These are phyloP conservation scores for Oryza officinalis DNA, from an alignment of 176 grass and related monocot genomes.

Conservation along the genomic window DNA sequence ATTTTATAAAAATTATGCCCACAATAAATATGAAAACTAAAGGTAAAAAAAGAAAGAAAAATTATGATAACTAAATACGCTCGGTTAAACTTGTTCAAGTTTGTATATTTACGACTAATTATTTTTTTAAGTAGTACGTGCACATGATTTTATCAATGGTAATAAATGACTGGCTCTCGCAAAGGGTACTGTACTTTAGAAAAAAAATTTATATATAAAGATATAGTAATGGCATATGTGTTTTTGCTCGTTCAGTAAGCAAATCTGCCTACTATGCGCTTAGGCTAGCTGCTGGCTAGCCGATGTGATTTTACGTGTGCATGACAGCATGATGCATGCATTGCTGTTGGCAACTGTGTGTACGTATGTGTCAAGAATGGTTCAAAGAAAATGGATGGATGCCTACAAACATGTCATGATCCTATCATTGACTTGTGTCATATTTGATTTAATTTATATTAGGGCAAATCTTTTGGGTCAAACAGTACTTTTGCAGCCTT, in stretches of 20 bases:
- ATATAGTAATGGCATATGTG: too few relatives aligned
- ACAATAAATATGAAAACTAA: not conserved
- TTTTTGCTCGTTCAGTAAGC: too few relatives aligned
- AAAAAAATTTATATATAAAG: too few relatives aligned
- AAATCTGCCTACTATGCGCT: too few relatives aligned
- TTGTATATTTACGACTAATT: too few relatives aligned
- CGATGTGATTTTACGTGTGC: not conserved
- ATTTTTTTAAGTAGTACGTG: too few relatives aligned
- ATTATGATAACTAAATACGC: too few relatives aligned
- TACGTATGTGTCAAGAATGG: not conserved
- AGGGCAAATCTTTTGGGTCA: not conserved
- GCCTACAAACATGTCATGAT: not conserved
- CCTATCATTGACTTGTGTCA: conserved; percentile 1
- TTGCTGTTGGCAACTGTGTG: not conserved
- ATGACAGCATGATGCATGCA: not conserved
- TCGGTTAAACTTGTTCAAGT: too few relatives aligned
- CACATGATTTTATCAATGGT: too few relatives aligned
- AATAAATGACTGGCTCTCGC: too few relatives aligned
- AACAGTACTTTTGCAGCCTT: not conserved
- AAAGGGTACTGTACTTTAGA: too few relatives aligned
- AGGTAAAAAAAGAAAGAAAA: not conserved
- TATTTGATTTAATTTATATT: not conserved
- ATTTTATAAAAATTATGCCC: not conserved
- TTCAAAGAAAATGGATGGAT: not conserved
- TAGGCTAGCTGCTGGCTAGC: not conserved